A percentile compares a stretch with the other conserved stretches of the same genome.
phyloP scores from a whole-genome alignment of 2,329 filamentous ascomycete species.

The Talaromyces rugulosus region DNA sequence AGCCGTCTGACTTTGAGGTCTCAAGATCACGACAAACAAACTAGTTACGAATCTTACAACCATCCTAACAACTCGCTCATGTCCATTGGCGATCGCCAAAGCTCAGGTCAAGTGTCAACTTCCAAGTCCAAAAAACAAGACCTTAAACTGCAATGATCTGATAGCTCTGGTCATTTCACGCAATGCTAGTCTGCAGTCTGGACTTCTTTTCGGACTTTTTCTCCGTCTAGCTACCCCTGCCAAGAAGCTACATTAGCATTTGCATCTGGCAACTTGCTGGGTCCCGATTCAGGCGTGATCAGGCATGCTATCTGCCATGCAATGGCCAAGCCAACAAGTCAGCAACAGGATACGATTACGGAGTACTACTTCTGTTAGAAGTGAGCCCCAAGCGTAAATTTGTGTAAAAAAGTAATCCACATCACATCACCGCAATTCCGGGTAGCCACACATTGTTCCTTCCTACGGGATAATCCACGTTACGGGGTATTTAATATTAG shows the following conservation, averaged over 20 bases:
- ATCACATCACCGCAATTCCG: neutral
- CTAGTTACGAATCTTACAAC: neutral
- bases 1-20: neutral
- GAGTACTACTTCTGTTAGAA: neutral
- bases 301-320: neutral
- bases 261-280: neutral
- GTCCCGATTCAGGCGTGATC: neutral
- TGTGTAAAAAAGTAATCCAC: neutral
- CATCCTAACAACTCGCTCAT: neutral
- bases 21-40: neutral
- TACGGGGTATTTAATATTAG: neutral
- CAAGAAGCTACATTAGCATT: neutral
- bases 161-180: neutral
- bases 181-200: neutral
- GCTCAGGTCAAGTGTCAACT: neutral
- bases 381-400: neutral
- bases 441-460: neutral
- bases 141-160: neutral
- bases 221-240: neutral
- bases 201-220: neutral
- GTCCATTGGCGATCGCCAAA: neutral
- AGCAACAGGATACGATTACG: neutral
- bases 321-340: neutral
- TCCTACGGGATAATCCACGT: neutral
- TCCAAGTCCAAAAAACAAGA: neutral